These are phyloP conservation scores for Pyrenula aspistea DNA, from an alignment of 495 filamentous ascomycete genomes.

Conservation along the genomic window DNA sequence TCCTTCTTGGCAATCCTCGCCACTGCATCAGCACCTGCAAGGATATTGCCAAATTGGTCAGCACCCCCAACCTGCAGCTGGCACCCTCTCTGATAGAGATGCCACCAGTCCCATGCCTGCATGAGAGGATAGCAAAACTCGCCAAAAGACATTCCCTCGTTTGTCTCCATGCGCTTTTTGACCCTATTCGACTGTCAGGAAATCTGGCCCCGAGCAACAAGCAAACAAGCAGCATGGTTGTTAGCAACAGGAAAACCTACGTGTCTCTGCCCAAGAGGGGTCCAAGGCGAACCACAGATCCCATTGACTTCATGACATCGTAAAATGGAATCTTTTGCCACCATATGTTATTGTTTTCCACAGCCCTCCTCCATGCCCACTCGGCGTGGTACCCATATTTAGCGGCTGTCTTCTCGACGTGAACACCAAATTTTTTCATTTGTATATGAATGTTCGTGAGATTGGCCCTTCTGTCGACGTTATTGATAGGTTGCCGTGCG, in stretches of 20 bases:
- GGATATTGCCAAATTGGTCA: conserved; percentile 94
- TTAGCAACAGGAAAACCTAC: conserved; percentile 36
- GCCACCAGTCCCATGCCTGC: conserved; percentile 96
- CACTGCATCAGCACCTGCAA: conserved; percentile 77
- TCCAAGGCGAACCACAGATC: conserved; percentile 59
- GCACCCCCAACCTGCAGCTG: conserved; percentile 86
- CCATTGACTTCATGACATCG: conserved; percentile 62
- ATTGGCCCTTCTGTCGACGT: conserved; percentile 49
- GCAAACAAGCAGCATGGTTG: neutral
- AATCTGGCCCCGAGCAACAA: neutral
- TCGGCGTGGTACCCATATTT: conserved; percentile 48
- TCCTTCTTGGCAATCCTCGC: conserved; percentile 52
- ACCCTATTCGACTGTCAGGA: conserved; percentile 44
- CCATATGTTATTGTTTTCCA: conserved; percentile 76
- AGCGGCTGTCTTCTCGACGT: conserved; percentile 50
- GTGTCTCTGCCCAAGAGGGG: conserved; percentile 84
- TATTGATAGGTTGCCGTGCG: conserved; percentile 46
- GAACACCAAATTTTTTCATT: conserved; percentile 62
- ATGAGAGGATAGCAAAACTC: conserved; percentile 91
- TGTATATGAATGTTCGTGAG: conserved; percentile 70
- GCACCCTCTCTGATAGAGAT: conserved; percentile 53
- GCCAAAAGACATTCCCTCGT: conserved; percentile 83
- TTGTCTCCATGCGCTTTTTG: conserved; percentile 63
- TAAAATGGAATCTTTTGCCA: conserved; percentile 55
- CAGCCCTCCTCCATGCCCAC: conserved; percentile 47